phyloP scores from a whole-genome alignment of 2,329 filamentous ascomycete species.

The Aulographum hederae region DNA sequence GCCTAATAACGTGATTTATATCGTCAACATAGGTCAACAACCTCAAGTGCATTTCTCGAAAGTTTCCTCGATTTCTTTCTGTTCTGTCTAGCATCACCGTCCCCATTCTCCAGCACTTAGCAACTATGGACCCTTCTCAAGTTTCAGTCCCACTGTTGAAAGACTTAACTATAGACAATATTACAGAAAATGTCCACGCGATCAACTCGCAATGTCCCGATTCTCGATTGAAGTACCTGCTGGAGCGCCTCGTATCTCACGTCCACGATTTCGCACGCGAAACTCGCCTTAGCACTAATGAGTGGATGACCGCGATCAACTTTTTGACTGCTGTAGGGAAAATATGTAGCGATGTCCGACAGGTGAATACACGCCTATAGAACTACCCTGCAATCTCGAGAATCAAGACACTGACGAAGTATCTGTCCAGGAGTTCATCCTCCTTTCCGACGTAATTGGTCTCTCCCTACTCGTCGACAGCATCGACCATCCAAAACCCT shows the following conservation, averaged over 20 bases:
- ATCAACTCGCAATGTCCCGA: slow-evolving; percentile 57
- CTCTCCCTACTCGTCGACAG: slow-evolving; percentile 64
- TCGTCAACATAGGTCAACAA: too few relatives aligned
- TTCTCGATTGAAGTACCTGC: slow-evolving; percentile 49
- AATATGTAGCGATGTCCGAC: slow-evolving; percentile 55
- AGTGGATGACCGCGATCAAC: slow-evolving; percentile 59
- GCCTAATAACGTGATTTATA: too few relatives aligned
- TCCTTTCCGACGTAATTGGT: slow-evolving; percentile 63
- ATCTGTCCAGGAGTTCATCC: slow-evolving; percentile 49
- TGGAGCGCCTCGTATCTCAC: slow-evolving; percentile 57
- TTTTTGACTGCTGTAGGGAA: slow-evolving; percentile 59
- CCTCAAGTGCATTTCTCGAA: too few relatives aligned
- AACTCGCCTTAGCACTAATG: slow-evolving; percentile 53
- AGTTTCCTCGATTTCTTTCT: too few relatives aligned
- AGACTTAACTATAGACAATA: slow-evolving; percentile 62
- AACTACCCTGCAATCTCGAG: neutral
- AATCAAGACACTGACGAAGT: neutral
- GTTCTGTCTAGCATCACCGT: too few relatives aligned
- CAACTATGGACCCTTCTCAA: slow-evolving; percentile 24
- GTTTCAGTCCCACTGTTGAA: slow-evolving; percentile 36
- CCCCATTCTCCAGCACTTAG: too few relatives aligned
- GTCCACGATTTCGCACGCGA: slow-evolving; percentile 70
- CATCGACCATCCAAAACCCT: slow-evolving; percentile 68
- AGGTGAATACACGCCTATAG: too few relatives aligned
- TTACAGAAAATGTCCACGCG: slow-evolving; percentile 54